phyloP scores from a whole-genome alignment of 2,329 filamentous ascomycete genomes.

The Aspergillus sp. region DNA sequence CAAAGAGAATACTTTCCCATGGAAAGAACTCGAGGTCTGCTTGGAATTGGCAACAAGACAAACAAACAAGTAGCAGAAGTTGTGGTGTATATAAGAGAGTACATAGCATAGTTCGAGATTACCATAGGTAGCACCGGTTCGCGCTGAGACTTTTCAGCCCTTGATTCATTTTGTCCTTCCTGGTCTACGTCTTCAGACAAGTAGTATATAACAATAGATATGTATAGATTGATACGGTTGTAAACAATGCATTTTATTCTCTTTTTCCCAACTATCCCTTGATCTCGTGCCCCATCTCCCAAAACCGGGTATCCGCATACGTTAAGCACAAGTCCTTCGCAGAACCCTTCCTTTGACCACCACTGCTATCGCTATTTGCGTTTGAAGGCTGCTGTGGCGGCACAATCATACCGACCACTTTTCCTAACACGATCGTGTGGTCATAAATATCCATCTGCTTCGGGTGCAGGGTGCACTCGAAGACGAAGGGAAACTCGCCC shows the following conservation, averaged over 20 bases:
- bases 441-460: constrained; percentile 31
- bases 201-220: too few species aligned
- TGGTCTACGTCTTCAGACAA: too few species aligned
- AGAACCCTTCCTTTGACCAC: not conserved
- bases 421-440: constrained; percentile 34
- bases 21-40: not conserved
- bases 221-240: not conserved
- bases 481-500: constrained; percentile 32
- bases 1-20: not conserved
- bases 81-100: not conserved
- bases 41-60: not conserved
- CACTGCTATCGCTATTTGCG: not conserved
- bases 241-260: too few species aligned
- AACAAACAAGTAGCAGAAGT: not conserved
- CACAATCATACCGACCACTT: constrained; percentile 24
- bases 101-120: not conserved
- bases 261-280: too few species aligned
- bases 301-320: constrained; percentile 37
- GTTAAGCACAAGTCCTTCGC: constrained; percentile 27
- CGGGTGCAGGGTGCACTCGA: constrained; percentile 32
- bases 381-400: not conserved
- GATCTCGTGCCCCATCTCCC: constrained; percentile 31
- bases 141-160: not conserved
- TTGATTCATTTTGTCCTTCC: too few species aligned
- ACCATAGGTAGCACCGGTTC: not conserved